A percentile compares a stretch with the other conserved stretches of the same genome.
Conservation (phyloP, 176 grass and related monocot genomes). For the Ensete glaucum region DNA sequence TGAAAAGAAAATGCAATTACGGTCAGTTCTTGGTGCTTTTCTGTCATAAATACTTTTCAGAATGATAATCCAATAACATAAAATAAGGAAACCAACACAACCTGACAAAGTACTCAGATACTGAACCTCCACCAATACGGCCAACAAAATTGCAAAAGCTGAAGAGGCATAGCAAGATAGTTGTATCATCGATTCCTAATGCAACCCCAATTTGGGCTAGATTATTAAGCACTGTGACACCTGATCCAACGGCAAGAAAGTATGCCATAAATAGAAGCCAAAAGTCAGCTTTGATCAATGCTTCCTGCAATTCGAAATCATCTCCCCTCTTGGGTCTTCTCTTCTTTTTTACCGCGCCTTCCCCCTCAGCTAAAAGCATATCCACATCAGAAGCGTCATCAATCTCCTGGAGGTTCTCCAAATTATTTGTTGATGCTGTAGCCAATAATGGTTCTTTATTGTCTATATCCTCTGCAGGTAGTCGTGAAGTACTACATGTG, state of each 20-base stretch:
- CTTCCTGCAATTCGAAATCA: slow-evolving; percentile 86
- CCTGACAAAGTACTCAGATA: slow-evolving; percentile 84
- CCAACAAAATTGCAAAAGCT: slow-evolving; percentile 93
- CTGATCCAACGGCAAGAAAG: slow-evolving; percentile 77
- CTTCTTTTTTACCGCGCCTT: slow-evolving; percentile 69
- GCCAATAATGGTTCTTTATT: slow-evolving; percentile 44
- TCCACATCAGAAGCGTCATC: slow-evolving; percentile 59
- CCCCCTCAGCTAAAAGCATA: slow-evolving; percentile 79
- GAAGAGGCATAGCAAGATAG: slow-evolving; percentile 66
- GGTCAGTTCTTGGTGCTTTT: neutral
- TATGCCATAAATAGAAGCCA: slow-evolving; percentile 83
- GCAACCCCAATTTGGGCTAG: slow-evolving; percentile 87
- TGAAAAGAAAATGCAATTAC: slow-evolving; percentile 16
- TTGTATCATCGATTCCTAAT: slow-evolving; percentile 59
- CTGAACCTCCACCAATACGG: slow-evolving; percentile 62
- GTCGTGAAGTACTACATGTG: slow-evolving; percentile 1
- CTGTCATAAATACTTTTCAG: neutral
- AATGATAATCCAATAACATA: neutral
- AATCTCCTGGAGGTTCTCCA: slow-evolving; percentile 28
- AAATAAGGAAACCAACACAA: slow-evolving; percentile 21
- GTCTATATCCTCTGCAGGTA: slow-evolving; percentile 18
- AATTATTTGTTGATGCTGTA: slow-evolving; percentile 38
- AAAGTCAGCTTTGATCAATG: slow-evolving; percentile 82
- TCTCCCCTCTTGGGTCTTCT: slow-evolving; percentile 78
- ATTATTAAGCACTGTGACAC: slow-evolving; percentile 85